Evolutionary conservation across 768 basidiomycete genomes (phyloP), one percentile per base, ranked within the genome.

Genomic region (Tephrocybe sp.): DNA sequence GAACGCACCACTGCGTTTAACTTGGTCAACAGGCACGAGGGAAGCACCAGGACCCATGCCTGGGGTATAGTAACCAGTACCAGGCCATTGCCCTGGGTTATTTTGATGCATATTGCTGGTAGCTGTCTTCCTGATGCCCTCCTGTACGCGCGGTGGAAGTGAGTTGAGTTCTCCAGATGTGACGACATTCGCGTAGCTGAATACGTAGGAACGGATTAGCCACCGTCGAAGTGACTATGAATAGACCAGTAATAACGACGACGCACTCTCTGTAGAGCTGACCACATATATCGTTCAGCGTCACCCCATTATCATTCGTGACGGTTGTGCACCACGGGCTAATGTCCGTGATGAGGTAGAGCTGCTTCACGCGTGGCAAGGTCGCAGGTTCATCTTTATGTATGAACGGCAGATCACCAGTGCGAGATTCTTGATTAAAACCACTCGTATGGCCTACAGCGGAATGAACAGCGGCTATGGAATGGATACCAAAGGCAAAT

Each of bases 251-350:
- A 26, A 20, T 13, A 53, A 48, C 31, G 44, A 35, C 2, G 23
- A 73, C 85, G 32, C 53, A 92, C 91, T 92, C 89, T 65, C 82
- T 83, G 74, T 80, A 89, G 39, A 92, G 68, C n/a, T 75, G 67
- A 4, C 74, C 72, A 59, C 84, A 87, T n/a, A 92, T 76, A 62
- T 93, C 89, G 14, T 77, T 78, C 54, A 88, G 76, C 2, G 89
- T 91, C 14, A 93, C 87, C 0, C 90, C 90, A 0, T 70, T 67
- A 13, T 84, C 80, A 60, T 85, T 91, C 66, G 76, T 81, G 44
- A 89, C 76, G 49, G 82, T 82, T 6, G 85, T 87, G 63, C 86
- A 87, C 90, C 90, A 92, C 1, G 91, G 90, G 39, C 79, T 84
- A 38, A 75, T 69, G 40, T 72, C 65, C 11, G 79, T 79, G 57